phyloP scores from a whole-genome alignment of 257 asterid species.

The Galeopsis tetrahit region DNA sequence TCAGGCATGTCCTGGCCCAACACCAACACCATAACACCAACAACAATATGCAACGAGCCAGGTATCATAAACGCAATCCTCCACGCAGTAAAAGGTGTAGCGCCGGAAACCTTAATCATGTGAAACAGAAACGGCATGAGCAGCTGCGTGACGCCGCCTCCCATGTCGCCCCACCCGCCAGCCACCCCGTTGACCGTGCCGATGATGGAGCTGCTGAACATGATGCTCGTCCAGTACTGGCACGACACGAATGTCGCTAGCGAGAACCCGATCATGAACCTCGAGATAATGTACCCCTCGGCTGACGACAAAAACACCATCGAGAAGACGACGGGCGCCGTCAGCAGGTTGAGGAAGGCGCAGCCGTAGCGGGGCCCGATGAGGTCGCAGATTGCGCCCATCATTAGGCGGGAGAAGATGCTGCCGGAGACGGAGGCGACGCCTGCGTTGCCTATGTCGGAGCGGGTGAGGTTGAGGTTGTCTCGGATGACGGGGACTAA shows the following conservation, averaged over 20 bases:
- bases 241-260: constrained; percentile 54
- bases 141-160: constrained; percentile 50
- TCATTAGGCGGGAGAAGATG: constrained; percentile 53
- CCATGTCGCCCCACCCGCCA: constrained; percentile 62
- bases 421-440: constrained; percentile 51
- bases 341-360: constrained; percentile 46
- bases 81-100: constrained; percentile 53
- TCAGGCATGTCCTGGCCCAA: constrained; percentile 55
- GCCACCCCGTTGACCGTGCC: constrained; percentile 56
- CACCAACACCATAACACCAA: constrained; percentile 45
- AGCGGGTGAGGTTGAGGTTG: constrained; percentile 43
- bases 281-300: constrained; percentile 38
- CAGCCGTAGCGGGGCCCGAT: constrained; percentile 56
- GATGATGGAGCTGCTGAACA: constrained; percentile 45
- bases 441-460: constrained; percentile 52
- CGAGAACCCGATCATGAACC: constrained; percentile 56
- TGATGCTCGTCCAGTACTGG: constrained; percentile 49
- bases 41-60: constrained; percentile 46
- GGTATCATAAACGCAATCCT: constrained; percentile 50
- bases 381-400: constrained; percentile 53
- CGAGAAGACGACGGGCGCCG: constrained; percentile 52
- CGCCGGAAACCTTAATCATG: constrained; percentile 40
- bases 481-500: constrained; percentile 50
- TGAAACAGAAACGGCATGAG: constrained; percentile 53
- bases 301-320: constrained; percentile 38